Evolutionary conservation across 164 flowering plant species (phyloP).

Genomic region (Magnolia sinica): DNA sequence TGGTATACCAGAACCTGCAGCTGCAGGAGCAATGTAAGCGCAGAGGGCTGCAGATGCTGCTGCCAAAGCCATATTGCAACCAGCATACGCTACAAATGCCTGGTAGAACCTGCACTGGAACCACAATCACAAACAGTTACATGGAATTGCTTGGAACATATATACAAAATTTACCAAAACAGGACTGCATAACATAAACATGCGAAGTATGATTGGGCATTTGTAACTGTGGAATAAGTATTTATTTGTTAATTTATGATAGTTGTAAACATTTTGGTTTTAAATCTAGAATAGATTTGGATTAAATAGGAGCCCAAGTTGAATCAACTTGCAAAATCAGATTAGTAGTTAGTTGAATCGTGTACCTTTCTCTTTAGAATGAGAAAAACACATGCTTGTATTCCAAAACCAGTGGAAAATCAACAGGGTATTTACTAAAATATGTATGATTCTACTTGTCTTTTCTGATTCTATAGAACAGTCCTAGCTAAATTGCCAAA

Average conservation of each 20-base stretch:
- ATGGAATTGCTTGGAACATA: neutral
- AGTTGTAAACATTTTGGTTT: neutral
- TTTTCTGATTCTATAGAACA: neutral
- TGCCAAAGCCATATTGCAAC: constrained; percentile 61
- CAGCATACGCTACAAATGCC: constrained; percentile 62
- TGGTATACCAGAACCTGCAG: constrained; percentile 93
- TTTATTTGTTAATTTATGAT: neutral
- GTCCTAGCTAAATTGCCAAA: neutral
- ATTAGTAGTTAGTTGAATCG: no score
- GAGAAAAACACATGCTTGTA: no score
- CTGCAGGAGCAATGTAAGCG: constrained; percentile 91
- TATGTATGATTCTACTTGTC: neutral
- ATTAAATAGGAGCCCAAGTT: neutral
- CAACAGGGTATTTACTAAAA: no score
- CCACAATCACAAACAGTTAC: constrained; percentile 18
- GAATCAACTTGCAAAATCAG: no score
- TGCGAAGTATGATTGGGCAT: neutral
- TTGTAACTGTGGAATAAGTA: neutral
- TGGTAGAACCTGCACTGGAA: constrained; percentile 55
- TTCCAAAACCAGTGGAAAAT: no score
- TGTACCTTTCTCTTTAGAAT: no score
- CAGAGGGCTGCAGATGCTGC: constrained; percentile 60
- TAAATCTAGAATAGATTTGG: neutral
- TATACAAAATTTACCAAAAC: neutral
- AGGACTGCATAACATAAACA: neutral